Evolutionary conservation across 768 basidiomycete genomes (phyloP).

Genomic region (Pisolithus marmoratus): DNA sequence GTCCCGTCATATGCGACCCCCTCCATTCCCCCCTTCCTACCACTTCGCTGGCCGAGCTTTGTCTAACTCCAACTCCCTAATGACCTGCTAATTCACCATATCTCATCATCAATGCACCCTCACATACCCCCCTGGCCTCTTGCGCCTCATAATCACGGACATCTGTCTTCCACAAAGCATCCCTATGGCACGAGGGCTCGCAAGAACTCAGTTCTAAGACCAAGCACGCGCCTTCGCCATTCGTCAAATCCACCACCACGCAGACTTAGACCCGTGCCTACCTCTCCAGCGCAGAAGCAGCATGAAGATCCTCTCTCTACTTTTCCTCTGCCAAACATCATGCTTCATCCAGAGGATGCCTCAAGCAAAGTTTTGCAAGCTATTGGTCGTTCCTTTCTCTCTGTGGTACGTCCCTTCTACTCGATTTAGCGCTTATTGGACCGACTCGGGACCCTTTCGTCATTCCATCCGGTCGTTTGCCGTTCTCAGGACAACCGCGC

Average conservation of each 20-base stretch:
- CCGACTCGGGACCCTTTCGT: constrained; percentile 12
- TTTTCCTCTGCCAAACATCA: constrained; percentile 60
- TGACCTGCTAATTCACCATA: constrained; percentile 12
- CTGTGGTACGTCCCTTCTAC: constrained; percentile 49
- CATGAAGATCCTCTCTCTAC: constrained; percentile 24
- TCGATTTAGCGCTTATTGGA: constrained; percentile 12
- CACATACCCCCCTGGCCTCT: constrained; percentile 5
- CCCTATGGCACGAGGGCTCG: constrained; percentile 52
- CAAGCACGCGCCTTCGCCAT: constrained; percentile 45
- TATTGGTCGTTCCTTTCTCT: constrained; percentile 65
- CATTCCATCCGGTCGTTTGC: constrained; percentile 5
- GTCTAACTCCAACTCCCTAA: constrained; percentile 11
- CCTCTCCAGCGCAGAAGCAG: constrained; percentile 17
- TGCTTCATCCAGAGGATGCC: constrained; percentile 72
- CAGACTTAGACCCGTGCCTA: constrained; percentile 28
- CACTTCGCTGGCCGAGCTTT: constrained; percentile 28
- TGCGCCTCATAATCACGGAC: constrained; percentile 2
- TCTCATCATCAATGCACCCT: constrained; percentile 9
- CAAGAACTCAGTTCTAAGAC: constrained; percentile 47
- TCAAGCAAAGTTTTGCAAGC: constrained; percentile 67
- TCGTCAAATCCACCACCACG: constrained; percentile 30
- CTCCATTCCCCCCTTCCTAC: constrained; percentile 17
- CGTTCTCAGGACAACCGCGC: constrained; percentile 63
- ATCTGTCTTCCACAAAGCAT: constrained; percentile 19
- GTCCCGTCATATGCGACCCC: constrained; percentile 16